Evolutionary conservation across 2,329 filamentous ascomycete genomes (phyloP), one percentile per base, ranked within the genome.

Genomic region (Cercospora canescens): DNA sequence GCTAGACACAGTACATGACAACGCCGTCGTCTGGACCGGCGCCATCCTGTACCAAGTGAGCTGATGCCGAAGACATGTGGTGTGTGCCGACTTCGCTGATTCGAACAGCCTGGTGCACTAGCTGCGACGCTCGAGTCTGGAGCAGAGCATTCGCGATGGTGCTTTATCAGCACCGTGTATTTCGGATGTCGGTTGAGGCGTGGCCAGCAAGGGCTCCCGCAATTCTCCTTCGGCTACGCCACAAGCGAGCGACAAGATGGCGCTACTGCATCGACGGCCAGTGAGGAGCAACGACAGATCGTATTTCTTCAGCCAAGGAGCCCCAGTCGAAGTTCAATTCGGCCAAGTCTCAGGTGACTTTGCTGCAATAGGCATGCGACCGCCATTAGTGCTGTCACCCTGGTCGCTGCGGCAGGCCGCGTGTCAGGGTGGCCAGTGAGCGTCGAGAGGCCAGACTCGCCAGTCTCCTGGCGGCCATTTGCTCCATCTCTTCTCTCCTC

Each of bases 171-270:
- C 12, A 52, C 24, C 16, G 45, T 50, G 30, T 35, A 32, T 35
- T 37, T 45, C 59, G 58, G 58, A 35, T 28, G 58, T 61, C 58
- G 37, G 59, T 24, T 35, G 28, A 61, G 48, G 21, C 59, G 59
- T 34, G 59, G n/a, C 54, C 59, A 60, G 50, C 57, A 60, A 60
- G 34, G 57, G n/a, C 56, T 59, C 56, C 56, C n/a, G 34, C 34
- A 59, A 18, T 41, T 45, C 24, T 45, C 26, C 26, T 8, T 60
- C 24, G 39, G 35, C 35, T 30, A 60, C 57, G 57, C 57, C 57
- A 60, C 57, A 30, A 60, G 26, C 55, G 55, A 26, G 28, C 26
- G 59, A 7, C 39, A 14, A 61, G 59, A 61, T 61, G 16, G 59
- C 26, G 59, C 59, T 61, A 56, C 52, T 11, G 32, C 52, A 56